These are phyloP conservation scores for Anaeramoeba flamelloides DNA, from an alignment of 78 protist species.

Conservation along the genomic window DNA sequence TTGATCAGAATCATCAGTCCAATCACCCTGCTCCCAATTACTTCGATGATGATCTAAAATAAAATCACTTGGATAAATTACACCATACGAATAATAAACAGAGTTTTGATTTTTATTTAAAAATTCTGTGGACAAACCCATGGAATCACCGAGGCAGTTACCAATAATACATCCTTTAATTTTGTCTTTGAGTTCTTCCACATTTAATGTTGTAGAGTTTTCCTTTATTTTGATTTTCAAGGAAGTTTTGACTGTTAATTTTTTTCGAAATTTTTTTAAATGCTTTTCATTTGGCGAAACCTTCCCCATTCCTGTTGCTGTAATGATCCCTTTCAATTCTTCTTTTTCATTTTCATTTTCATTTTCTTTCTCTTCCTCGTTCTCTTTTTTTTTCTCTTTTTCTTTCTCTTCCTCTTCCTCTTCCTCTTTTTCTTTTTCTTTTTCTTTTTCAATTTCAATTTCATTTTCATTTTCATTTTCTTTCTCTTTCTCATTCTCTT, in stretches of 20 bases:
- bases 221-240: not conserved
- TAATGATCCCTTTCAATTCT: not conserved
- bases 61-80: not conserved
- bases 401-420: not conserved
- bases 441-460: not conserved
- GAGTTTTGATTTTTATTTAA: not conserved
- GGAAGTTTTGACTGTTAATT: not conserved
- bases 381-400: not conserved
- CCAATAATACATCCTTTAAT: not conserved
- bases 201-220: not conserved
- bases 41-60: not conserved
- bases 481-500: not conserved
- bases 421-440: not conserved
- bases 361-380: not conserved
- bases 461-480: not conserved
- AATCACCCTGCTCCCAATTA: not conserved
- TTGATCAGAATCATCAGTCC: constrained; percentile 30
- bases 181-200: not conserved
- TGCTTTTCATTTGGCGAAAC: not conserved
- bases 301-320: not conserved
- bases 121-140: not conserved
- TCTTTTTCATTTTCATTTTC: not conserved
- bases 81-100: not conserved
- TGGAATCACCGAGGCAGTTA: not conserved
- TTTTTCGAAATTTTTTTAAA: not conserved